Evolutionary conservation across 306 rosid genomes (phyloP).

Genomic region (Argentina anserina): DNA sequence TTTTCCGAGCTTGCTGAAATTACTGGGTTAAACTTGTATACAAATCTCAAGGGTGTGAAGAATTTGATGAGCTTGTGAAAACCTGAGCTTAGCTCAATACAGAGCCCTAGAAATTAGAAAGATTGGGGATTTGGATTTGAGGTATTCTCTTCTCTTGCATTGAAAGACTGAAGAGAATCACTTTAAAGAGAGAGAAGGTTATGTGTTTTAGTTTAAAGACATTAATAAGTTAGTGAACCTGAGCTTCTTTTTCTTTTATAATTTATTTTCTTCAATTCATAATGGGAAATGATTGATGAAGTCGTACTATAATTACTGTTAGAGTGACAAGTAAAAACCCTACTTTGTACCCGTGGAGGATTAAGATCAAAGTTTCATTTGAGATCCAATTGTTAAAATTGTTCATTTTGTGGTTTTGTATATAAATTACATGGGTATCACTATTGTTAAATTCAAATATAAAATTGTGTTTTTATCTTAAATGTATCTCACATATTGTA

Average conservation of each 20-base stretch:
- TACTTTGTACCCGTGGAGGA: not conserved
- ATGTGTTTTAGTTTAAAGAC: conserved; percentile 17
- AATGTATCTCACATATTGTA: no score
- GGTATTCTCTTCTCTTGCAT: conserved; percentile 38
- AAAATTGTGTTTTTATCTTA: no score
- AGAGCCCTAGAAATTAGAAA: conserved; percentile 39
- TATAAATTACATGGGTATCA: no score
- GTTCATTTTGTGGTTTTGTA: no score
- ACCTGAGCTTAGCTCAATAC: conserved; percentile 17
- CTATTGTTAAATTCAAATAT: no score
- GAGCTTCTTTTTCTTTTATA: not conserved
- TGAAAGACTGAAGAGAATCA: conserved; percentile 58
- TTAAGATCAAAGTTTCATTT: not conserved
- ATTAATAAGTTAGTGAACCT: conserved; percentile 10
- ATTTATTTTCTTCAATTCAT: not conserved
- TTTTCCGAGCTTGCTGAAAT: conserved; percentile 48
- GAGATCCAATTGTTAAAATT: not conserved
- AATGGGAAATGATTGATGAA: not conserved
- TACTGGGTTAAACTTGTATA: conserved; percentile 20
- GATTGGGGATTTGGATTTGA: conserved; percentile 38
- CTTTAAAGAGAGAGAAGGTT: conserved; percentile 26
- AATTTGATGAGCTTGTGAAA: conserved; percentile 26
- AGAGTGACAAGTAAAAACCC: not conserved
- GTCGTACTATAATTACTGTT: not conserved
- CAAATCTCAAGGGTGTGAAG: conserved; percentile 52